These are phyloP conservation scores for Psilocybe mexicana DNA, from an alignment of 1,284 basidiomycete species.

Conservation along the genomic window DNA sequence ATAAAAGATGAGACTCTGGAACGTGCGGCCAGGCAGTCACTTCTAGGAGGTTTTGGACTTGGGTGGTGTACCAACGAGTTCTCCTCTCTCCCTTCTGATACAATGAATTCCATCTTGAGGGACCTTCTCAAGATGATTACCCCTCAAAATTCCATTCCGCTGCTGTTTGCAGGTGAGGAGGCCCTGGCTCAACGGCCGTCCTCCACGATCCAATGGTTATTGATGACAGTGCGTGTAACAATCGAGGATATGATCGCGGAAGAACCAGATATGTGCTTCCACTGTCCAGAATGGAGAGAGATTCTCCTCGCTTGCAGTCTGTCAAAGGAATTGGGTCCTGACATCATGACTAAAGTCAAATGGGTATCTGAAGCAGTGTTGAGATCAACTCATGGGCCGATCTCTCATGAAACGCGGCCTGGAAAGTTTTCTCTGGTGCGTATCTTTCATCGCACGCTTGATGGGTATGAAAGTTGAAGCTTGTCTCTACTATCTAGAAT, in stretches of 20 bases:
- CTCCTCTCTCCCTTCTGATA: not conserved
- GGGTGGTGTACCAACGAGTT: constrained; percentile 5
- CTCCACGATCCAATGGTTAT: not conserved
- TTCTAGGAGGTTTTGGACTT: not conserved
- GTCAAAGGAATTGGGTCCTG: not conserved
- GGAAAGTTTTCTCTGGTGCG: not conserved
- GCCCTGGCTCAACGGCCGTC: not conserved
- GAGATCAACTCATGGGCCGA: not conserved
- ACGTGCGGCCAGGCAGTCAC: not conserved
- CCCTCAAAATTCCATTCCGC: not conserved
- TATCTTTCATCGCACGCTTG: too few species aligned
- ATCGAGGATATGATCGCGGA: not conserved
- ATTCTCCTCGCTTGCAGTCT: not conserved
- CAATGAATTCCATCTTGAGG: not conserved
- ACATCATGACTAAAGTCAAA: not conserved
- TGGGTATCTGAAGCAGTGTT: not conserved
- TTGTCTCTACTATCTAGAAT: too few species aligned
- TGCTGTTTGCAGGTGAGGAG: not conserved
- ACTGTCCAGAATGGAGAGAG: not conserved
- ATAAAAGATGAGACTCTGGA: not conserved
- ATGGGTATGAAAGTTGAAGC: too few species aligned
- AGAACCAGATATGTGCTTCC: not conserved
- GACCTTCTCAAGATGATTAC: not conserved
- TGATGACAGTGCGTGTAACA: not conserved
- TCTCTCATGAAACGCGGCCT: not conserved